Evolutionary conservation across 1,284 basidiomycete genomes (phyloP).

Genomic region (Somion occarium): DNA sequence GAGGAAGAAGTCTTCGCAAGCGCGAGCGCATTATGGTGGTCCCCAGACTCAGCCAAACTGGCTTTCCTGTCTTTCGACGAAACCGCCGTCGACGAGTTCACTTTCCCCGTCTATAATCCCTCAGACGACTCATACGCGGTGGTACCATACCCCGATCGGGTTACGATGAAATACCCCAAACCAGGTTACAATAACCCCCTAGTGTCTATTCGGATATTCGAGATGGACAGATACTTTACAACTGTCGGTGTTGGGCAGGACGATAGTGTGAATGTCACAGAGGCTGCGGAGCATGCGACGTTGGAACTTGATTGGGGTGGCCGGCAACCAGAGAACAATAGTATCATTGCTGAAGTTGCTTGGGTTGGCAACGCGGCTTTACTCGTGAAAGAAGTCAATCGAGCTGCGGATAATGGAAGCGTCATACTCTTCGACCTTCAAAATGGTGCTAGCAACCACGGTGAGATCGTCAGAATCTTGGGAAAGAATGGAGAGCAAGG

Average conservation of each 20-base stretch:
- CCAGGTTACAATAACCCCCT: slow-evolving; percentile 90
- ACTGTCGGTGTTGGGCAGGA: slow-evolving; percentile 24
- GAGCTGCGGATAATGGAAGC: slow-evolving; percentile 74
- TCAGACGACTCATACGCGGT: slow-evolving; percentile 61
- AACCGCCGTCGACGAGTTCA: slow-evolving; percentile 80
- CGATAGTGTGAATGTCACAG: slow-evolving; percentile 20
- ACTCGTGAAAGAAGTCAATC: slow-evolving; percentile 83
- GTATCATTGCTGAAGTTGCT: slow-evolving; percentile 77
- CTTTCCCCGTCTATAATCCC: slow-evolving; percentile 90
- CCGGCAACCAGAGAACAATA: slow-evolving; percentile 54
- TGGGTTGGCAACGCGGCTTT: slow-evolving; percentile 82
- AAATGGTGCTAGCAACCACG: slow-evolving; percentile 31
- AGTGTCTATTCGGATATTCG: slow-evolving; percentile 82
- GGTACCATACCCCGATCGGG: slow-evolving; percentile 73
- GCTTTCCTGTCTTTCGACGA: slow-evolving; percentile 90
- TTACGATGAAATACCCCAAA: slow-evolving; percentile 87
- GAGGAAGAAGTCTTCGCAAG: slow-evolving; percentile 86
- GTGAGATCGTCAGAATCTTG: slow-evolving; percentile 64
- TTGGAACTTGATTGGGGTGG: slow-evolving; percentile 64
- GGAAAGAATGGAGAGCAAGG: slow-evolving; percentile 81
- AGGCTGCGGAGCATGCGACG: slow-evolving; percentile 38
- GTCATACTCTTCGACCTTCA: slow-evolving; percentile 72
- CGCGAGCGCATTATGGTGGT: slow-evolving; percentile 88
- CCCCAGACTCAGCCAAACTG: slow-evolving; percentile 75
- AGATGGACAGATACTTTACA: slow-evolving; percentile 47